Percentiles rank a stretch among this genome's conserved stretches.
These are phyloP conservation scores for Cucurbita moschata DNA, from an alignment of 306 rosid genomes.

Conservation along the genomic window DNA sequence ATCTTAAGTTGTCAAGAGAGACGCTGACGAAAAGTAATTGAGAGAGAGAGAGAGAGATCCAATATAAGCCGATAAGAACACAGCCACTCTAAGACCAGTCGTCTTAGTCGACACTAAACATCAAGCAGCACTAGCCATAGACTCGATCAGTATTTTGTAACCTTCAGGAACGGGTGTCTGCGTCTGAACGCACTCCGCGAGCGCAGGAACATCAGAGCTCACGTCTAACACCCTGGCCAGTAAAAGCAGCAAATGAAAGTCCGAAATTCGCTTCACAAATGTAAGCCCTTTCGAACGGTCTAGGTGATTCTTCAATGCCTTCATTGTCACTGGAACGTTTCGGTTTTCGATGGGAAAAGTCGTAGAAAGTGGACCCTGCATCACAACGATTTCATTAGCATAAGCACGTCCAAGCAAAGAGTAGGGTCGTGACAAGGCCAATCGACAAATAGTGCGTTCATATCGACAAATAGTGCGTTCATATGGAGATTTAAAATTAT, in stretches of 20 bases:
- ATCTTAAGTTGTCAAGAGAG: background rate
- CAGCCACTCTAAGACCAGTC: background rate
- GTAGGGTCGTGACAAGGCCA: no score
- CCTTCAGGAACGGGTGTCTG: conserved; percentile 73
- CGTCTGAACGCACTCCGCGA: conserved; percentile 68
- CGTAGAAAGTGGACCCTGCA: conserved; percentile 82
- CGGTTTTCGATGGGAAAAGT: conserved; percentile 80
- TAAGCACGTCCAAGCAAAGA: background rate
- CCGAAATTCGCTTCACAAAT: conserved; percentile 71
- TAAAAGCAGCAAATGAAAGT: conserved; percentile 77
- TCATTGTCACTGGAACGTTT: conserved; percentile 25
- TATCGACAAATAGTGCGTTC: background rate
- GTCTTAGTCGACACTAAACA: background rate
- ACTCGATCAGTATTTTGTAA: conserved; percentile 77
- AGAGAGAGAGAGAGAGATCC: background rate
- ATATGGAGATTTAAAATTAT: background rate
- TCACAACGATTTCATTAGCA: conserved; percentile 3
- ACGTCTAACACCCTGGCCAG: conserved; percentile 52
- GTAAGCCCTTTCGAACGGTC: conserved; percentile 59
- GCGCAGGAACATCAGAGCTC: conserved; percentile 67
- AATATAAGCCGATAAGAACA: background rate
- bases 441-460: no score
- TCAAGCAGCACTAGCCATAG: conserved; percentile 61
- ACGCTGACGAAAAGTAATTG: background rate
- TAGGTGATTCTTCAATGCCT: conserved; percentile 70